Conservation (phyloP, 768 basidiomycete species). For the Pleurotus sapidus region DNA sequence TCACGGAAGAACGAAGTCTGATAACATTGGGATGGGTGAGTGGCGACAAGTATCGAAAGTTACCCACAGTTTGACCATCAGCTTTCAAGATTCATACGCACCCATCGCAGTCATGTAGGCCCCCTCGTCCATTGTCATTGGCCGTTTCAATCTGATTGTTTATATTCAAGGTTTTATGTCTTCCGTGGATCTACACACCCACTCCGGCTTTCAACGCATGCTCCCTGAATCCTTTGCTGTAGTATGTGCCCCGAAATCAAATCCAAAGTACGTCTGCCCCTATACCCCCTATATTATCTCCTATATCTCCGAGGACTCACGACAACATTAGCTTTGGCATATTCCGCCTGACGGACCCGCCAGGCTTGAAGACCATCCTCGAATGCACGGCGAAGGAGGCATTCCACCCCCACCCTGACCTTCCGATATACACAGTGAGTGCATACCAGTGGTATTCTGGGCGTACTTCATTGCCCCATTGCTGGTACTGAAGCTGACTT, state of each 20-base stretch:
- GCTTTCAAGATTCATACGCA: conserved; percentile 81
- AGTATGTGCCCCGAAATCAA: conserved; percentile 81
- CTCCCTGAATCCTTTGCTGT: conserved; percentile 91
- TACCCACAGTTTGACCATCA: not conserved
- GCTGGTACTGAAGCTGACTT: too few species aligned
- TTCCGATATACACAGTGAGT: conserved; percentile 84
- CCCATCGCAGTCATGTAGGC: conserved; percentile 80
- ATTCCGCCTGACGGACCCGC: conserved; percentile 87
- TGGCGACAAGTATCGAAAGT: conserved; percentile 13
- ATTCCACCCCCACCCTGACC: conserved; percentile 84
- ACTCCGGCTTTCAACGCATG: conserved; percentile 86
- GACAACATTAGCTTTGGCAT: conserved; percentile 65
- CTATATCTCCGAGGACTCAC: conserved; percentile 9
- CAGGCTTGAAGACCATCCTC: conserved; percentile 71
- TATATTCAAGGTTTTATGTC: conserved; percentile 77
- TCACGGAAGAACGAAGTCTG: conserved; percentile 77
- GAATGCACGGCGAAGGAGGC: conserved; percentile 68
- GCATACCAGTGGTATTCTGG: not conserved
- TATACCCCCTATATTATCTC: not conserved
- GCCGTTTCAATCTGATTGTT: conserved; percentile 3
- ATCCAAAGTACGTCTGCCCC: conserved; percentile 55
- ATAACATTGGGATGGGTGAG: conserved; percentile 92
- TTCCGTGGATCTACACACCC: conserved; percentile 90
- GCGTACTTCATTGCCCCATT: not conserved
- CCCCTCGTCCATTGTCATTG: conserved; percentile 9